Evolutionary conservation across 345 rosid genomes (phyloP), one percentile per base, ranked within the genome.

Genomic region (Clarkia xantiana): DNA sequence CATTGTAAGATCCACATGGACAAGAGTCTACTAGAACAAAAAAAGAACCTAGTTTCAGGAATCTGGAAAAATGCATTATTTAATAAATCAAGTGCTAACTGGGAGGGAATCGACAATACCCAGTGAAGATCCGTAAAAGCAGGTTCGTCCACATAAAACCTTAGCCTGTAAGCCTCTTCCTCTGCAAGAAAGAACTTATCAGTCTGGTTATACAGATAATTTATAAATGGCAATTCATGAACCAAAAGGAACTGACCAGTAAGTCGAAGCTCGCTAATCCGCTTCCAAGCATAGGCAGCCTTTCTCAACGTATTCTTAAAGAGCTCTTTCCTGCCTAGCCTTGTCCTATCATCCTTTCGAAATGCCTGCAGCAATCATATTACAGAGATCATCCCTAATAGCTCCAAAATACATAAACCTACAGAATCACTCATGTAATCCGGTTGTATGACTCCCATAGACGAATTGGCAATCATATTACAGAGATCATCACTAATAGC

Each of bases 61-160:
- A 5, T 7, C 36, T 5, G 8, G 7, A 29, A 29, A 29, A 3
- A 29, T 29, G 36, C 36, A 3, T 2, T 29, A 7, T 29, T 29
- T 7, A 29, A 29, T 1, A 29, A 29, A 29, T 29, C 36, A 29
- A 7, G 36, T 29, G 36, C 36, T 29, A 29, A 29, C 8, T 29
- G 9, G 8, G 36, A 29, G 36, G 36, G 20, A 48, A 42, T 19
- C 16, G 47, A 45, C 23, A 39, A 23, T 75, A 87, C 99, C 95
- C 95, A 87, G 53, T 93, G 99, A 49, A 93, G 99, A 82, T 93
- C 96, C 0, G 87, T 75, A 67, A 45, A 93, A 41, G 88, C 73
- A 36, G 99, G 94, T 46, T 93, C 82, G 55, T 93, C 99, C 34
- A 93, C 59, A 60, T 44, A 93, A 62, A 44, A 74, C 74, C 94